These are phyloP conservation scores for Xerocomellus amylosporus DNA, from an alignment of 768 basidiomycete genomes.

Conservation along the genomic window DNA sequence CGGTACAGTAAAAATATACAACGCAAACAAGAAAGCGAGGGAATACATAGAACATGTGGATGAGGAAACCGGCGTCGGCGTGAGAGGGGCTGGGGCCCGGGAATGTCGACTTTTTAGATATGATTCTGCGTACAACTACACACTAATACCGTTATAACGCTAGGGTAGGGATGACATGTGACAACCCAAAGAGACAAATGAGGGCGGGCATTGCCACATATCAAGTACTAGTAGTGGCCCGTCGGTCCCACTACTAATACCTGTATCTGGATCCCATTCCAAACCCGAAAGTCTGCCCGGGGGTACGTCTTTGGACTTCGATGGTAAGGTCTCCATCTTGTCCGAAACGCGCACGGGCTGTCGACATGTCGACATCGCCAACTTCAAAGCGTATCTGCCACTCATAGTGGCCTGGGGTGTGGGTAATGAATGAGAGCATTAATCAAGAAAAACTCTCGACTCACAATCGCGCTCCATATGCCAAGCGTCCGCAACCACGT, in stretches of 20 bases:
- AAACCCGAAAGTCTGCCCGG: slow-evolving; percentile 23
- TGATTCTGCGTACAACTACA: slow-evolving; percentile 26
- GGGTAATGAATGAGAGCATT: slow-evolving; percentile 4
- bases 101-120: slow-evolving; percentile 8
- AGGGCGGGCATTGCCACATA: not conserved
- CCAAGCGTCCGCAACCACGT: slow-evolving; percentile 62
- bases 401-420: slow-evolving; percentile 53
- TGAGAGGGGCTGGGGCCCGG: slow-evolving; percentile 1
- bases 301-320: slow-evolving; percentile 36
- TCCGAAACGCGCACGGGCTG: slow-evolving; percentile 50
- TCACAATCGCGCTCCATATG: slow-evolving; percentile 58
- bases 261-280: slow-evolving; percentile 33
- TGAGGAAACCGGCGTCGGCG: not conserved
- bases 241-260: slow-evolving; percentile 17
- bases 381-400: slow-evolving; percentile 57
- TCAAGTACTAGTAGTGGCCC: slow-evolving; percentile 1
- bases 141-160: slow-evolving; percentile 23
- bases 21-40: not conserved
- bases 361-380: slow-evolving; percentile 52
- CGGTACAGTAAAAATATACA: slow-evolving; percentile 10
- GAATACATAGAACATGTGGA: slow-evolving; percentile 13
- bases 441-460: slow-evolving; percentile 21
- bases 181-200: slow-evolving; percentile 3
- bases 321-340: slow-evolving; percentile 46
- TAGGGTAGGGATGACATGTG: not conserved